phyloP scores from a whole-genome alignment of 805 yeast genomes.

The Candida saitoana region DNA sequence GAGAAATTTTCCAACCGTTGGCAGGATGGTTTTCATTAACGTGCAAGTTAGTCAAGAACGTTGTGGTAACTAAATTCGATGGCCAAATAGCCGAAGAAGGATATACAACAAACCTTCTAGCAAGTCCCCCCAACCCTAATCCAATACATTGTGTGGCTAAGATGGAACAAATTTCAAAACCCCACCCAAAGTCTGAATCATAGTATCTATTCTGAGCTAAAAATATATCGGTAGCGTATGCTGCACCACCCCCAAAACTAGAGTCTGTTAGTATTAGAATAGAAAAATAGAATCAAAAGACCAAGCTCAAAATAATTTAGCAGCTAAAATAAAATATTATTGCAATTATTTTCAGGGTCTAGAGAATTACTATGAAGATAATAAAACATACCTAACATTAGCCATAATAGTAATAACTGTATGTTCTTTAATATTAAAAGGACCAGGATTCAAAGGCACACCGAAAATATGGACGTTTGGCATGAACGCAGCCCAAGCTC shows the following conservation, averaged over 20 bases:
- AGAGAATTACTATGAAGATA: too few relatives aligned
- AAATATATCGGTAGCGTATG: slow-evolving; percentile 56
- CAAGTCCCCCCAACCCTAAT: slow-evolving; percentile 62
- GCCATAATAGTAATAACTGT: slow-evolving; percentile 51
- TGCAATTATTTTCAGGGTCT: too few relatives aligned
- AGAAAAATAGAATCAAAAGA: neutral
- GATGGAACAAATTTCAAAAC: slow-evolving; percentile 50
- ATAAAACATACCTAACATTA: slow-evolving; percentile 22
- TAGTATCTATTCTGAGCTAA: slow-evolving; percentile 50
- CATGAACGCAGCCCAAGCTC: slow-evolving; percentile 37
- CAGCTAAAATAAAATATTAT: too few relatives aligned
- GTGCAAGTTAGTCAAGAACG: slow-evolving; percentile 52
- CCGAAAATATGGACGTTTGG: slow-evolving; percentile 35
- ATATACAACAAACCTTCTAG: slow-evolving; percentile 54
- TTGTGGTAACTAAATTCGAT: slow-evolving; percentile 53
- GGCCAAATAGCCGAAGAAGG: slow-evolving; percentile 76
- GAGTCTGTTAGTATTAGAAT: neutral
- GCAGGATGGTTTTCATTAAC: slow-evolving; percentile 48
- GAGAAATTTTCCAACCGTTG: slow-evolving; percentile 58
- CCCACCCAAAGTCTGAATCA: slow-evolving; percentile 43
- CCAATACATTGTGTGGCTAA: slow-evolving; percentile 60
- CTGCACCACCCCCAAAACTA: slow-evolving; percentile 38
- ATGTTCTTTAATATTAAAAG: slow-evolving; percentile 61
- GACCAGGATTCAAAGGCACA: slow-evolving; percentile 52
- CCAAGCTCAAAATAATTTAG: too few relatives aligned